Percentiles rank a stretch among this genome's conserved stretches.
Evolutionary conservation across 345 rosid species (phyloP).

Genomic region (Bretschneidera sinensis): DNA sequence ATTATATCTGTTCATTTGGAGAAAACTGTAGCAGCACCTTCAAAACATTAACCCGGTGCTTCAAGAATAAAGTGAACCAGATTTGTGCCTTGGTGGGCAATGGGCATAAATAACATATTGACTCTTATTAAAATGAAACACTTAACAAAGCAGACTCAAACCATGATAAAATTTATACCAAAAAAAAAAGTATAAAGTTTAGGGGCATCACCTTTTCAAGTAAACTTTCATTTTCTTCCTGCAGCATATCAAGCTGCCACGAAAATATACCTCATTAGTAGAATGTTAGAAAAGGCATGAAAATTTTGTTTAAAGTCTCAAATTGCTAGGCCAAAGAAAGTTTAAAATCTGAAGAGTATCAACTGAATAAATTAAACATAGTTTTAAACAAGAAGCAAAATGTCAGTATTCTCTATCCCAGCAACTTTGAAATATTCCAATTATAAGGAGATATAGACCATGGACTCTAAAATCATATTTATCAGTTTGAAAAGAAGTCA

Average conservation of each 20-base stretch:
- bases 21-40: slow-evolving; percentile 9
- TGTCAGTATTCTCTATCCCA: background rate
- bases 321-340: too few relatives aligned
- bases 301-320: background rate
- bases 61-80: background rate
- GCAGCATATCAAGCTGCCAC: slow-evolving; percentile 77
- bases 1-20: too few relatives aligned
- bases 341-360: background rate
- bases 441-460: background rate
- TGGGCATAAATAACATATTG: slow-evolving; percentile 2
- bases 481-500: slow-evolving; percentile 11
- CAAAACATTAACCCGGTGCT: background rate
- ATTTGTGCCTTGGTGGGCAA: too few relatives aligned
- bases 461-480: slow-evolving; percentile 9
- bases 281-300: background rate
- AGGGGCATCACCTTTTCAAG: slow-evolving; percentile 47
- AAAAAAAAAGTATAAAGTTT: slow-evolving; percentile 3
- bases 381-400: slow-evolving; percentile 3
- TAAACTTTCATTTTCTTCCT: slow-evolving; percentile 61
- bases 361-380: slow-evolving; percentile 5
- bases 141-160: background rate
- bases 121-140: background rate
- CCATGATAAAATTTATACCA: background rate
- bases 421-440: slow-evolving; percentile 3
- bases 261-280: slow-evolving; percentile 16